A percentile compares a stretch with the other conserved stretches of the same genome.
Conservation (phyloP, 2,329 filamentous ascomycete genomes). For the Zymoseptoria ardabiliae region DNA sequence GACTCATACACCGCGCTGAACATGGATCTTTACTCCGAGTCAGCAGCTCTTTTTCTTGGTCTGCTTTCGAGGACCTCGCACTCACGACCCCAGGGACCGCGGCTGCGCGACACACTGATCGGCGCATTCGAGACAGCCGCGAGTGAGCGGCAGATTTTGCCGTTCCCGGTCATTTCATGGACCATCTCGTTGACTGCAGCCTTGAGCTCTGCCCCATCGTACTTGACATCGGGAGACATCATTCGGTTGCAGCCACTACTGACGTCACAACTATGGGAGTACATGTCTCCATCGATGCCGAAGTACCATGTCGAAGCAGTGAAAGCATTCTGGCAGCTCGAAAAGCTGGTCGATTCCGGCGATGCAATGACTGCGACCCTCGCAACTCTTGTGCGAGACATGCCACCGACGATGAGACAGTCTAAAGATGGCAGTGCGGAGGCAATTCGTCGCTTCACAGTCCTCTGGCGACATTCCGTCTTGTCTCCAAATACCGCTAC, state of each 20-base stretch:
- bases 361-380: constrained; percentile 19
- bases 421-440: constrained; percentile 35
- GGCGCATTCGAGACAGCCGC: neutral
- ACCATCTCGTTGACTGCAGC: constrained; percentile 15
- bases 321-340: constrained; percentile 76
- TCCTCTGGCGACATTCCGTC: constrained; percentile 73
- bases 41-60: constrained; percentile 4
- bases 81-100: neutral
- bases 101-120: neutral
- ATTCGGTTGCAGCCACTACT: constrained; percentile 60
- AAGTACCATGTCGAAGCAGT: constrained; percentile 95
- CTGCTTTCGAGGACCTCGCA: constrained; percentile 3
- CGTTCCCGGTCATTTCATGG: constrained; percentile 18
- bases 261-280: constrained; percentile 68
- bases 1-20: constrained; percentile 1
- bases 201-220: constrained; percentile 3
- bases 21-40: constrained; percentile 2
- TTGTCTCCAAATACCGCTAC: constrained; percentile 15
- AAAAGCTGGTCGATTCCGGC: constrained; percentile 34
- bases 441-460: constrained; percentile 60
- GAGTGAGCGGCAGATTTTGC: neutral
- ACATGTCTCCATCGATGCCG: constrained; percentile 71
- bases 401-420: neutral
- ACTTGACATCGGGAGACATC: constrained; percentile 37
- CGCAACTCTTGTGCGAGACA: constrained; percentile 4